Conservation (phyloP, 2,329 filamentous ascomycete genomes). For the Cylindrodendrum hubeiense region DNA sequence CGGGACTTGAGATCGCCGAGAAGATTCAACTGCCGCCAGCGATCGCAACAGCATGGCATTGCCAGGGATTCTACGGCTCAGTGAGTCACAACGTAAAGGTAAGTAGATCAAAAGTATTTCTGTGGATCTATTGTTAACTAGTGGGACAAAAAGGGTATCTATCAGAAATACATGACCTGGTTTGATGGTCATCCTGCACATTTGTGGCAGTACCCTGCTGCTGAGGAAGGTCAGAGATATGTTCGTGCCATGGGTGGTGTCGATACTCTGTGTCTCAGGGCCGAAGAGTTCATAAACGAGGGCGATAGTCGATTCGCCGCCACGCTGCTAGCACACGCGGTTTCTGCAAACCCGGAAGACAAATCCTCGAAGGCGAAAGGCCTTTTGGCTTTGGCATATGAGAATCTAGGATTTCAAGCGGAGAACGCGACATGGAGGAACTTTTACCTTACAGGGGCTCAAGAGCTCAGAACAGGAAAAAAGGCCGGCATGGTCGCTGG, state of each 20-base stretch:
- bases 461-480: too few species aligned
- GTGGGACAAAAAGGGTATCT: constrained; percentile 21
- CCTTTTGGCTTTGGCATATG: constrained; percentile 48
- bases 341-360: constrained; percentile 44
- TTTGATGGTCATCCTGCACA: constrained; percentile 38
- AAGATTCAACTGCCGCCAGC: constrained; percentile 47
- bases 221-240: constrained; percentile 49
- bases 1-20: constrained; percentile 55
- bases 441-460: constrained; percentile 52
- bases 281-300: constrained; percentile 41
- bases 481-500: too few species aligned
- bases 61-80: constrained; percentile 53
- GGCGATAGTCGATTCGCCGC: constrained; percentile 55
- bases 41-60: constrained; percentile 31
- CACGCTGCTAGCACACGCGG: constrained; percentile 51
- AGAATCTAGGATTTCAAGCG: constrained; percentile 48
- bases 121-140: too few species aligned
- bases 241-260: constrained; percentile 53
- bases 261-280: constrained; percentile 46
- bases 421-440: constrained; percentile 53
- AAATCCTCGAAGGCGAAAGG: constrained; percentile 23
- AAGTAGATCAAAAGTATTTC: background rate
- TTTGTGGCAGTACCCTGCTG: constrained; percentile 20
- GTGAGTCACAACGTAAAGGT: constrained; percentile 54
- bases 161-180: constrained; percentile 39